These are phyloP conservation scores for Cenococcum geophilum DNA, from an alignment of 495 filamentous ascomycete species.

Conservation along the genomic window DNA sequence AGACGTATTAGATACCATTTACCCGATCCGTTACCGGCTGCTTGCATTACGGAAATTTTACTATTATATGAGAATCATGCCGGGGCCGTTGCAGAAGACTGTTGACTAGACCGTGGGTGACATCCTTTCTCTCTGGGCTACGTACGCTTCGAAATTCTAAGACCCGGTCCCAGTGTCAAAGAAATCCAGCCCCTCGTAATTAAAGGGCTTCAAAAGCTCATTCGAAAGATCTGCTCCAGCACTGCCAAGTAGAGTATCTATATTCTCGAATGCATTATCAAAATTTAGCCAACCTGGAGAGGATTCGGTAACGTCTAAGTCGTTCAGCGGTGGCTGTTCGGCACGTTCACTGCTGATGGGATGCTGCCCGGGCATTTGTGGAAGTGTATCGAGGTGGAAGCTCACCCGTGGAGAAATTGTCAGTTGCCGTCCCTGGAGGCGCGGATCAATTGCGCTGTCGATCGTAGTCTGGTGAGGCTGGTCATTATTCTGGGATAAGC, in stretches of 20 bases:
- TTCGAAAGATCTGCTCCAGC: constrained; percentile 29
- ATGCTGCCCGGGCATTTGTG: constrained; percentile 27
- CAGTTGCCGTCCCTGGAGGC: constrained; percentile 13
- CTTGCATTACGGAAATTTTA: no score
- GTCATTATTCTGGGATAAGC: constrained; percentile 11
- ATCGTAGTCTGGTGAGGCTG: neutral
- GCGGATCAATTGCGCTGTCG: constrained; percentile 20
- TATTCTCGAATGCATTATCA: constrained; percentile 32
- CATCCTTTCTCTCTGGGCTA: no score
- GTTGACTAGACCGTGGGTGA: no score
- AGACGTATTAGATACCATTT: no score
- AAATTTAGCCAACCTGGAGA: constrained; percentile 31
- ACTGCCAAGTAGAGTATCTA: constrained; percentile 30
- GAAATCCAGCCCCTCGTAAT: constrained; percentile 28
- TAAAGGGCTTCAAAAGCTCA: constrained; percentile 30
- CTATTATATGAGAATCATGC: no score
- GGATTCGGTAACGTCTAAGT: constrained; percentile 24
- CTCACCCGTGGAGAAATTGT: constrained; percentile 12
- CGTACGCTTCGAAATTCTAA: neutral
- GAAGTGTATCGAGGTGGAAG: constrained; percentile 13
- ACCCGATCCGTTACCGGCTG: no score
- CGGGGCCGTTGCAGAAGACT: no score
- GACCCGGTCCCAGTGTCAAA: constrained; percentile 7
- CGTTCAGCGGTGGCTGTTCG: constrained; percentile 1
- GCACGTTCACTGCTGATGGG: constrained; percentile 29